phyloP scores from a whole-genome alignment of 2,329 filamentous ascomycete species.

The Leptographium radiaticola region DNA sequence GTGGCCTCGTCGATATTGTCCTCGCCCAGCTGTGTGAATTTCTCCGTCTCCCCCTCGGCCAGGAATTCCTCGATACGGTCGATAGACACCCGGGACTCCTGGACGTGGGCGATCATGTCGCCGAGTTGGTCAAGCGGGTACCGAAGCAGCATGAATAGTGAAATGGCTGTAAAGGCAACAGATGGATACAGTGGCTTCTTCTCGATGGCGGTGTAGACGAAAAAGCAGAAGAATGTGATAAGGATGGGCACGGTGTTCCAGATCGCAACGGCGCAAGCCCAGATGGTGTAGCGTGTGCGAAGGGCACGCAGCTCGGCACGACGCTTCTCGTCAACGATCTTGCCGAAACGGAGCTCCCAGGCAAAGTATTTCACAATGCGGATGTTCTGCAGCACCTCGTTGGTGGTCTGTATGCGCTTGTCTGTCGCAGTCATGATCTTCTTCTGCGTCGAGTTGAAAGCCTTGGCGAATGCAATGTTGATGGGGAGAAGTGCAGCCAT shows the following conservation, averaged over 20 bases:
- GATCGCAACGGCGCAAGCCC: slow-evolving; percentile 81
- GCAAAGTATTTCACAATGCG: slow-evolving; percentile 99
- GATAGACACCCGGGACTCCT: slow-evolving; percentile 93
- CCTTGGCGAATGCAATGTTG: slow-evolving; percentile 78
- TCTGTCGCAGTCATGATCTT: slow-evolving; percentile 87
- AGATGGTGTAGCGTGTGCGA: slow-evolving; percentile 74
- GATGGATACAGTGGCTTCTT: slow-evolving; percentile 82
- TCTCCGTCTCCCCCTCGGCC: slow-evolving; percentile 87
- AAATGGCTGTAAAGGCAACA: slow-evolving; percentile 89
- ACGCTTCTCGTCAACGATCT: slow-evolving; percentile 81
- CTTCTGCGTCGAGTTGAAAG: slow-evolving; percentile 78
- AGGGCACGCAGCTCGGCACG: slow-evolving; percentile 64
- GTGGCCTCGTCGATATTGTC: slow-evolving; percentile 56
- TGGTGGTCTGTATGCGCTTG: slow-evolving; percentile 89
- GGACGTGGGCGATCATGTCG: slow-evolving; percentile 97
- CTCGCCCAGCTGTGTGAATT: slow-evolving; percentile 71
- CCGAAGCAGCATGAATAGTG: slow-evolving; percentile 84
- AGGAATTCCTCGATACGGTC: slow-evolving; percentile 94
- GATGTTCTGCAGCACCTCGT: slow-evolving; percentile 94
- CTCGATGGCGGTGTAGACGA: slow-evolving; percentile 84
- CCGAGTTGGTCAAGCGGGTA: slow-evolving; percentile 91
- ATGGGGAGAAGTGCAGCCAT: slow-evolving; percentile 82
- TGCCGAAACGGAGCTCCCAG: slow-evolving; percentile 86
- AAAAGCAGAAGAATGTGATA: slow-evolving; percentile 93
- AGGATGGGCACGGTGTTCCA: slow-evolving; percentile 94